Evolutionary conservation across 805 yeast species (phyloP), one percentile per base, ranked within the genome.

Genomic region (Wickerhamomyces canadensis): DNA sequence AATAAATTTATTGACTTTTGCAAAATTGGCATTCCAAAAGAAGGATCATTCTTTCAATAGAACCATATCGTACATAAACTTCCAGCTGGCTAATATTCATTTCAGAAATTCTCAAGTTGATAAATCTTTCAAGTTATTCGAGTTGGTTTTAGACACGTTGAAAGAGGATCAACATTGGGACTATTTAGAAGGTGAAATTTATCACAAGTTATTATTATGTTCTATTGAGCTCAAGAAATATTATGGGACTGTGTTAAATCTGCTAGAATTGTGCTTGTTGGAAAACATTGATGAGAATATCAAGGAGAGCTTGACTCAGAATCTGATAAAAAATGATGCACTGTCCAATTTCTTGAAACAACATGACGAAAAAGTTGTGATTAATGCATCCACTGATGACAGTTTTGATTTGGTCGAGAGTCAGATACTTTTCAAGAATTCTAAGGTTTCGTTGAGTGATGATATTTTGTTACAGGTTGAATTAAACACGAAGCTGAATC

Each of bases 31-130:
- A 7, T 67, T 66, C 38, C 58, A 61, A 30, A 58, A 58, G 38
- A 57, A 62, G 5, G 61, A 58, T 34, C 48, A 54, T 26, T 33
- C 58, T 1, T 60, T 68, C 45, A 55, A 49, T 23, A 55, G 78
- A 41, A 42, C 67, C 4, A 63, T 68, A 22, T 57, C 68, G 0
- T 72, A 62, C 47, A 54, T 73, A 12, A 64, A 67, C 46, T 74
- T 67, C 57, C 66, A 71, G 43, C 52, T 79, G 8, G 87, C 73
- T 1, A 78, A 77, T 33, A 70, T 65, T 37, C 62, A 66, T 43
- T 65, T 50, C 38, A 31, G 37, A 1, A 27, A 36, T 23, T 31
- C 47, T 7, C 58, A 68, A 31, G 71, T 48, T 45, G 65, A 64
- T 9, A 60, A 60, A 52, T 69, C 80, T 0, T 51, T 65, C 19